Evolutionary conservation across 2,329 filamentous ascomycete genomes (phyloP), one percentile per base, ranked within the genome.

Genomic region (Lomentospora prolificans): DNA sequence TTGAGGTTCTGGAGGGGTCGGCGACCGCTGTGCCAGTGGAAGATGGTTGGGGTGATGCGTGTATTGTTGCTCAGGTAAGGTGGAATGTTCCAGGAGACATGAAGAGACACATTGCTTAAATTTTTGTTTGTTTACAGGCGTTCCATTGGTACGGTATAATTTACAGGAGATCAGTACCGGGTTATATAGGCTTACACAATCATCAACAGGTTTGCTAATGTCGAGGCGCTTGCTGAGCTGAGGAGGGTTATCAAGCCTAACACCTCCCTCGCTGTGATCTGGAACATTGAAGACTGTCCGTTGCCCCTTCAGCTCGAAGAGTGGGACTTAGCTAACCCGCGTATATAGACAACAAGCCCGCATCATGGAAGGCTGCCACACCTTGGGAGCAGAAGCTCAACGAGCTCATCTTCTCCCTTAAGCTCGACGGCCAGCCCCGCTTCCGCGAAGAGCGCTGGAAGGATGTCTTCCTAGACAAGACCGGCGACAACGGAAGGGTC

Each of bases 181-280:
- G n/a, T n/a, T n/a, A n/a, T n/a, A n/a, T n/a, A n/a, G n/a, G n/a
- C n/a, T n/a, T n/a, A n/a, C n/a, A n/a, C n/a, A n/a, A n/a, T n/a
- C n/a, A n/a, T n/a, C n/a, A n/a, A n/a, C n/a, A 84, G 86, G 86
- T 90, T 90, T 69, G 81, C 85, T 39, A 86, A 77, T 55, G 69
- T 76, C 44, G 75, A 80, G 33, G 73, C 85, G 0, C 69, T 90
- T 27, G 68, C 72, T 50, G 85, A 89, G 62, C 85, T 90, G n/a
- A 77, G 82, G 61, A 78, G 85, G 50, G 77, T 86, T 0, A 69
- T 90, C 51, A 78, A 77, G 62, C 81, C 81, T 0, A 77, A 76
- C 5, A 79, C 78, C 5, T 73, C 74, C 27, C 72, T 90, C 27
- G 86, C 82, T 12, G 67, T 87, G 66, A 83, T 90, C 55, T 90